Evolutionary conservation across 163 green algal species (phyloP), one percentile per base, ranked within the genome.

Genomic region (Coccomyxa subellipsoidea): DNA sequence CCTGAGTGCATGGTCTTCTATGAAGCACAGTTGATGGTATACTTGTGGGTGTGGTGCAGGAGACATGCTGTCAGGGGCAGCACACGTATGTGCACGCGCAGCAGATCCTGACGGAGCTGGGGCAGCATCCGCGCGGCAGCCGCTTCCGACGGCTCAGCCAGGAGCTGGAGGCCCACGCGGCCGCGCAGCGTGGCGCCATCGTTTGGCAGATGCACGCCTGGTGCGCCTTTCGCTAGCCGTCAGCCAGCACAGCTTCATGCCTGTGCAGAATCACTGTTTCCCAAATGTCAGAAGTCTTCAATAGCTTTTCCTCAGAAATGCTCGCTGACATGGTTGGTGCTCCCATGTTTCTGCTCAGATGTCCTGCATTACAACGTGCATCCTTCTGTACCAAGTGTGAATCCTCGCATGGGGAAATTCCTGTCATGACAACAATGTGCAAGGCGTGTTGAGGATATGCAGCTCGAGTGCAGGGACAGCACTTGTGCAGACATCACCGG

Each of bases 41-140:
- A n/a, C n/a, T n/a, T n/a, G n/a, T n/a, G n/a, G 37, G 53, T 59
- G 47, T 59, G 47, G 15, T 27, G 59, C 71, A 85, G 38, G 88
- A 91, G 37, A 91, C 85, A 71, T 93, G 87, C 79, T 88, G 85
- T 54, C 80, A 81, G 69, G 90, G 82, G 79, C 86, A 92, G 80
- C 93, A 94, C 89, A 94, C 88, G 4, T 96, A 96, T 76, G 69
- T 93, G 38, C 90, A 96, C 76, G 90, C 89, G 23, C 91, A 93
- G 87, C 85, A 88, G 81, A 37, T 91, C 39, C 81, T 90, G 38
- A 38, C 32, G 4, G 32, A 79, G 18, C 78, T 91, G 38, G 82
- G 59, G 18, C 32, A 36, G 18, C 78, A 88, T 66, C 66, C 84
- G 18, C 40, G 78, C 0, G 88, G 87, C 25, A 77, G 78, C 18